phyloP scores from a whole-genome alignment of 1,284 basidiomycete genomes.

The Tylopilus sp. region DNA sequence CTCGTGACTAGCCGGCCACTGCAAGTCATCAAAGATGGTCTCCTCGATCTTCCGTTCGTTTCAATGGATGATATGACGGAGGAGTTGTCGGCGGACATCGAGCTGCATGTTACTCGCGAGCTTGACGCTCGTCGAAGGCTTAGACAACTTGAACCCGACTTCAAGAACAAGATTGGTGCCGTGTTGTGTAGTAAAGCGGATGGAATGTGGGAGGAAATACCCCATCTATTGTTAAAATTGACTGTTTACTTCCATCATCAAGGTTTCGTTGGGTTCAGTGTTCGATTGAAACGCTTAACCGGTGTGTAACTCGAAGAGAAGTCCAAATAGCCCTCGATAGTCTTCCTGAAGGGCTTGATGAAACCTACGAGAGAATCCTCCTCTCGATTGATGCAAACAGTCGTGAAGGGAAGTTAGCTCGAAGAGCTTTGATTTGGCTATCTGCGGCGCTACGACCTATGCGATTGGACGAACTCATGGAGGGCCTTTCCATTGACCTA shows the following conservation, averaged over 20 bases:
- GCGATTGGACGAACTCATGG: neutral
- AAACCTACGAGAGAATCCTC: neutral
- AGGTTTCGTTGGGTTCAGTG: neutral
- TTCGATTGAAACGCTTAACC: neutral
- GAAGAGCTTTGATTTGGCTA: neutral
- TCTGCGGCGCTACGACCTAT: conserved; percentile 26
- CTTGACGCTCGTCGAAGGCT: neutral
- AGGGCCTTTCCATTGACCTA: neutral
- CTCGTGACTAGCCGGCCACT: neutral
- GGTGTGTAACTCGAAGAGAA: neutral
- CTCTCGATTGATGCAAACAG: neutral
- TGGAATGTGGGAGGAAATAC: neutral
- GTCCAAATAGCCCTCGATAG: neutral
- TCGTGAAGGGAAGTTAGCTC: neutral
- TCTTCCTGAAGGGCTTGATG: neutral
- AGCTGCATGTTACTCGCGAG: neutral
- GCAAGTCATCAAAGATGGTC: neutral
- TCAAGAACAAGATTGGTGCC: neutral
- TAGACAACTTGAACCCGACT: neutral
- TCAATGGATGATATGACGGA: neutral
- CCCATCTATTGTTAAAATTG: neutral
- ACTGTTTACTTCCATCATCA: neutral
- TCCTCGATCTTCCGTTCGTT: neutral
- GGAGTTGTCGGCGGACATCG: neutral
- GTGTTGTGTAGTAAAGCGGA: neutral